Evolutionary conservation across 2,329 filamentous ascomycete genomes (phyloP), one percentile per base, ranked within the genome.

Genomic region (Aspergillus udagawae): DNA sequence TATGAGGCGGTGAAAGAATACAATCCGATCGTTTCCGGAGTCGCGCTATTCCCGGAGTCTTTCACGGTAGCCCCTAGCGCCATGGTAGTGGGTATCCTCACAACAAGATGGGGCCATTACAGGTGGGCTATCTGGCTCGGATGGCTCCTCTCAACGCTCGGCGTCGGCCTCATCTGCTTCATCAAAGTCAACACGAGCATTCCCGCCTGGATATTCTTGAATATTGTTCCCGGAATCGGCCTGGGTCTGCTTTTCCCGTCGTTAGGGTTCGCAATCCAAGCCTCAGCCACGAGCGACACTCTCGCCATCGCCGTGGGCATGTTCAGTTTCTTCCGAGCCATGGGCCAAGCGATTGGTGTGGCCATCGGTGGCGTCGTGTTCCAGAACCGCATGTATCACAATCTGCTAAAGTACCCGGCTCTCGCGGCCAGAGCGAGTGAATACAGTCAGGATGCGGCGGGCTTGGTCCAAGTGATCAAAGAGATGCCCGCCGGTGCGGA

Each of bases 301-400:
- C 81, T 86, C 44, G 82, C 84, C 1, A 83, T 84, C 58, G 82
- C 84, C 0, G 81, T 82, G 0, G 86, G 83, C 10, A 83, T 90
- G 76, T 88, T 86, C 72, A 82, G 81, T 53, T 90, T 91, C 75
- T 80, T 86, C 64, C 82, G 86, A 14, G 80, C 82, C 1, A 80
- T 89, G 25, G 87, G 87, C 0, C 85, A 89, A 67, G 79, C 83
- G 0, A 72, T 89, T 9, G 87, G 87, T 25, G 83, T 90, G 2
- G 86, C 87, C 1, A 78, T 89, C 52, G 84, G 85, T 1, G 86
- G 87, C 3, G 85, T 87, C 32, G 80, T 88, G 53, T 90, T 90
- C 73, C 86, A 90, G 70, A 90, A 89, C 62, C 78, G 80, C 56
- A 82, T 87, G 73, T 75, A 74, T 54, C 72, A 71, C 48, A 80